These are phyloP conservation scores for Helotiales sp. DNA, from an alignment of 2,329 filamentous ascomycete genomes.

Conservation along the genomic window DNA sequence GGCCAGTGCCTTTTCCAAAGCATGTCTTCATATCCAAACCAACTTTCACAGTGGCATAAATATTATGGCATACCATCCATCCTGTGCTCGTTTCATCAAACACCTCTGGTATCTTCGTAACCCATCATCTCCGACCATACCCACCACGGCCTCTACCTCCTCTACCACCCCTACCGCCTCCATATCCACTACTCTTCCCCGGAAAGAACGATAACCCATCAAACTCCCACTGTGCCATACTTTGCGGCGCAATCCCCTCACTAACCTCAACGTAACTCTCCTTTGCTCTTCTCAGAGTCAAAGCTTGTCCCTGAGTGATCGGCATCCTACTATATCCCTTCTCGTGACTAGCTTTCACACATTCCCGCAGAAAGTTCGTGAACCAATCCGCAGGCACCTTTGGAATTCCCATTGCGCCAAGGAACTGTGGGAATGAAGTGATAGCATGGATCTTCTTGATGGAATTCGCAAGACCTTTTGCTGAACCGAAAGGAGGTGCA, in stretches of 20 bases:
- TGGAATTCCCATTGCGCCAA: constrained; percentile 44
- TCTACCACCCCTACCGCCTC: not conserved
- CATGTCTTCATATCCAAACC: too few relatives aligned
- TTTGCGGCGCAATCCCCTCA: not conserved
- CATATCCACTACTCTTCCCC: not conserved
- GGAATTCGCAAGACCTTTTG: constrained; percentile 41
- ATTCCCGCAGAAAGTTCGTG: constrained; percentile 37
- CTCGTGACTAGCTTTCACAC: constrained; percentile 36
- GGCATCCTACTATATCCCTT: constrained; percentile 37
- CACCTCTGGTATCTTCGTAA: too few relatives aligned
- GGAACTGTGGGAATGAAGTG: constrained; percentile 43
- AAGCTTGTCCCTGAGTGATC: constrained; percentile 21
- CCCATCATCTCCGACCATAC: too few relatives aligned
- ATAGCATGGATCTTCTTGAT: constrained; percentile 46
- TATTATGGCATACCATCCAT: too few relatives aligned
- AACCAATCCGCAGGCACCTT: constrained; percentile 30
- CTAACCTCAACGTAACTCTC: constrained; percentile 23
- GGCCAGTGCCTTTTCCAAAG: too few relatives aligned
- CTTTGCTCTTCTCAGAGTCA: constrained; percentile 25
- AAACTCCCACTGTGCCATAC: not conserved
- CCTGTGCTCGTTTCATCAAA: too few relatives aligned
- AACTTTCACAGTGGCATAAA: too few relatives aligned
- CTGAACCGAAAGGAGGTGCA: constrained; percentile 43
- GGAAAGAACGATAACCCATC: constrained; percentile 7
- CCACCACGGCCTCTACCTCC: constrained; percentile 1